phyloP scores from a whole-genome alignment of 495 filamentous ascomycete species.

The Xylaria palmicola region DNA sequence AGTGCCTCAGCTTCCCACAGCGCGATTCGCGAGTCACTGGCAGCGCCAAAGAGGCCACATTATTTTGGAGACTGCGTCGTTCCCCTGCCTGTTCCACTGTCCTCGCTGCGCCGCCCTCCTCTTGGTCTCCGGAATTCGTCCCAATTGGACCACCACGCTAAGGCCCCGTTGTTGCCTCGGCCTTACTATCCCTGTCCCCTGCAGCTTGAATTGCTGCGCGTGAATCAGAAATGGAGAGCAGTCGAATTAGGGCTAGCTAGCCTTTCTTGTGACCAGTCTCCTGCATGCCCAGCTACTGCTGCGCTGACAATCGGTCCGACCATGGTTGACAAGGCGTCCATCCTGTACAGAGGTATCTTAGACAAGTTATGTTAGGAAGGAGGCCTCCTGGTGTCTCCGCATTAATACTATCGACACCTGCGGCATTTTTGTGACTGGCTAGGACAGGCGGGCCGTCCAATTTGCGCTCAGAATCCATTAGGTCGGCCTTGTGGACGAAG shows the following conservation, averaged over 20 bases:
- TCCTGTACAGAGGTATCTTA: too few species aligned
- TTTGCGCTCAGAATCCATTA: not conserved
- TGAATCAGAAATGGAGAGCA: constrained; percentile 13
- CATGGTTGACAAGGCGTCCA: too few species aligned
- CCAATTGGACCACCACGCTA: not conserved
- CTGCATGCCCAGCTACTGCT: too few species aligned
- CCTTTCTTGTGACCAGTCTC: too few species aligned
- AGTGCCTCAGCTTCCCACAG: not conserved
- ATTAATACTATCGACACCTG: too few species aligned
- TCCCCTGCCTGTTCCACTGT: not conserved
- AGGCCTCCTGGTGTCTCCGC: too few species aligned
- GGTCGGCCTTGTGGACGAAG: not conserved
- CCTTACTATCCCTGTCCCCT: constrained; percentile 4
- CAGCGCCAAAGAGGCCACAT: constrained; percentile 11
- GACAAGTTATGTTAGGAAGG: too few species aligned
- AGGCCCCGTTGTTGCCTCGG: not conserved
- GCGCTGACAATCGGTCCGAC: too few species aligned
- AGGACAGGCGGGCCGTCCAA: too few species aligned
- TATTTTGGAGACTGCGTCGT: constrained; percentile 13
- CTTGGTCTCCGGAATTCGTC: not conserved
- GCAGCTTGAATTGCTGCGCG: not conserved
- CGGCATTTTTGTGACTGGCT: too few species aligned
- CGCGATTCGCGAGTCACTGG: not conserved
- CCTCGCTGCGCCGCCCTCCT: not conserved
- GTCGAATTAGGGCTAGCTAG: constrained; percentile 6